These are phyloP conservation scores for Plantago ovata DNA, from an alignment of 257 asterid genomes.

Conservation along the genomic window DNA sequence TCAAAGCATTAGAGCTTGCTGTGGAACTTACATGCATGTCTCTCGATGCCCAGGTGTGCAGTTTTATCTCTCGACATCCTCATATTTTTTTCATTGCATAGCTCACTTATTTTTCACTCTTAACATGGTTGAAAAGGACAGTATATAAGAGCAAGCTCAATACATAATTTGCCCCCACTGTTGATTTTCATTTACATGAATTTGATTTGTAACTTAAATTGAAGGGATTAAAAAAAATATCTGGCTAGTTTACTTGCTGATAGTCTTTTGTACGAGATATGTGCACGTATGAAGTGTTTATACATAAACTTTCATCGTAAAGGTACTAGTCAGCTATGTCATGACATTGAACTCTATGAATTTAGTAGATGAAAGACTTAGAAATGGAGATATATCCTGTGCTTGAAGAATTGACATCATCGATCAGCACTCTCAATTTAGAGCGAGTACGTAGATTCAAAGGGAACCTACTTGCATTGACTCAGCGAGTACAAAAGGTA, in stretches of 20 bases:
- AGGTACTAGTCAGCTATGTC: neutral
- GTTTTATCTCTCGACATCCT: constrained; percentile 19
- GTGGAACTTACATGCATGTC: constrained; percentile 88
- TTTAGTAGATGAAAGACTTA: constrained; percentile 78
- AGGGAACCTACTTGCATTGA: constrained; percentile 90
- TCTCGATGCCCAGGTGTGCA: constrained; percentile 86
- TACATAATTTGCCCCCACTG: no score
- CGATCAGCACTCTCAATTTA: constrained; percentile 87
- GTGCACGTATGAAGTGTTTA: no score
- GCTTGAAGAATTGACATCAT: constrained; percentile 84
- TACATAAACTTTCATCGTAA: neutral
- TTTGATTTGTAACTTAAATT: no score
- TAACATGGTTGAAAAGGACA: no score
- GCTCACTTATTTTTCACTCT: no score
- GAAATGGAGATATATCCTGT: constrained; percentile 89
- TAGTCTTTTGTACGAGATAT: no score
- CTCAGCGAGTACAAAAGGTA: constrained; percentile 97
- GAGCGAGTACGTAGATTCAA: constrained; percentile 97
- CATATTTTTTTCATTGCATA: neutral
- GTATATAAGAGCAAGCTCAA: no score
- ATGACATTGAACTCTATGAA: constrained; percentile 26
- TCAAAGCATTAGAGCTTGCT: constrained; percentile 95
- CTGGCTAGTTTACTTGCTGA: no score
- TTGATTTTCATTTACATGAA: no score
- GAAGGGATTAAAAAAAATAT: no score